Evolutionary conservation across 495 filamentous ascomycete species (phyloP).

Genomic region (Annulohypoxylon moriforme): DNA sequence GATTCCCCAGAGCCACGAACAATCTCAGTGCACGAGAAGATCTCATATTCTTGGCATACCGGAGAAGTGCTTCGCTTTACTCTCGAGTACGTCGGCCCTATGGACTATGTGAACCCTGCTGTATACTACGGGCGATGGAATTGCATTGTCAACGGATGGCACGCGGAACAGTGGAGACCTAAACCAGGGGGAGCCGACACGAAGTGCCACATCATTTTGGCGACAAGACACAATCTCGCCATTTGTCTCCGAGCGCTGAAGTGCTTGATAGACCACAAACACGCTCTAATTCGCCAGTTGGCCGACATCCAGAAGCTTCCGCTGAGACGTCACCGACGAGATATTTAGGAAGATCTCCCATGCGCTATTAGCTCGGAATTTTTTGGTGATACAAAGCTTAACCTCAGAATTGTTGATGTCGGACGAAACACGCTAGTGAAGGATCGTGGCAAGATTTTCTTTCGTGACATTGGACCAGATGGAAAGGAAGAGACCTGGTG

Average conservation of each 20-base stretch:
- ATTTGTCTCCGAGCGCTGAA: not conserved
- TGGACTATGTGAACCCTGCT: not conserved
- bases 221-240: not conserved
- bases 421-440: too few relatives aligned
- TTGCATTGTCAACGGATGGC: not conserved
- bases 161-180: too few relatives aligned
- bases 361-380: not conserved
- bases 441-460: not conserved
- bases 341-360: not conserved
- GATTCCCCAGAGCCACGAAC: not conserved
- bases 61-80: not conserved
- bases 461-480: not conserved
- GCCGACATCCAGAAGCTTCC: not conserved
- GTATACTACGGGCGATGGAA: not conserved
- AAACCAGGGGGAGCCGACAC: not conserved
- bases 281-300: not conserved
- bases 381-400: not conserved
- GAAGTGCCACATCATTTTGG: not conserved
- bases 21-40: not conserved
- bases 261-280: not conserved
- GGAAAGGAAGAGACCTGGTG: not conserved
- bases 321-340: not conserved
- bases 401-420: not conserved
- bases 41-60: not conserved
- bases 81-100: not conserved